These are phyloP conservation scores for Arabis alpina DNA, from an alignment of 345 rosid species.

Conservation along the genomic window DNA sequence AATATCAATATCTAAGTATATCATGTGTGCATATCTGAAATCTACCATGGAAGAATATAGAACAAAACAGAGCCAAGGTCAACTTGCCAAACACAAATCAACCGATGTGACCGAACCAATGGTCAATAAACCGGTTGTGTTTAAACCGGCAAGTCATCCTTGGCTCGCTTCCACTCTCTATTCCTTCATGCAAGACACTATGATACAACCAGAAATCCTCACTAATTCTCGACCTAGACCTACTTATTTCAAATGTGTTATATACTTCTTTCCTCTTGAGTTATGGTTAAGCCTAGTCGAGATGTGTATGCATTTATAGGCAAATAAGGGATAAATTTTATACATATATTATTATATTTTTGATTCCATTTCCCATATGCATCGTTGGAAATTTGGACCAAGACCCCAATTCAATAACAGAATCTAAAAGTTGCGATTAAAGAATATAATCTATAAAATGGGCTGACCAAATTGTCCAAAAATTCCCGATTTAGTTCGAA, in stretches of 20 bases:
- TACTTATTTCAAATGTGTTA: constrained; percentile 2
- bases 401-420: constrained; percentile 28
- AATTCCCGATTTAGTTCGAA: constrained; percentile 9
- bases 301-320: constrained; percentile 26
- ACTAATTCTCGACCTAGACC: background rate
- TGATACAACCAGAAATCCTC: constrained; percentile 27
- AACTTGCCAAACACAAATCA: constrained; percentile 42
- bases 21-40: background rate
- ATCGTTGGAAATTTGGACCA: constrained; percentile 36
- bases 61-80: constrained; percentile 38
- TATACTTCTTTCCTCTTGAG: constrained; percentile 12
- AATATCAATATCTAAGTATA: background rate
- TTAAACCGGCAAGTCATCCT: constrained; percentile 54
- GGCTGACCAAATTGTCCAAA: constrained; percentile 25
- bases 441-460: constrained; percentile 35
- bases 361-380: constrained; percentile 23
- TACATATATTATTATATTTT: background rate
- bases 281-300: constrained; percentile 24
- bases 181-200: constrained; percentile 45
- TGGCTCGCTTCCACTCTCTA: constrained; percentile 48
- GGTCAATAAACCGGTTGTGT: constrained; percentile 18
- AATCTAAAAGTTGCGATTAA: constrained; percentile 17
- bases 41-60: constrained; percentile 36
- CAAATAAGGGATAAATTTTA: background rate
- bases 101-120: constrained; percentile 16